Percentiles rank a stretch among this genome's conserved stretches.
Conservation (phyloP, 129 eudicot species). For the Pulicaria dysenterica region DNA sequence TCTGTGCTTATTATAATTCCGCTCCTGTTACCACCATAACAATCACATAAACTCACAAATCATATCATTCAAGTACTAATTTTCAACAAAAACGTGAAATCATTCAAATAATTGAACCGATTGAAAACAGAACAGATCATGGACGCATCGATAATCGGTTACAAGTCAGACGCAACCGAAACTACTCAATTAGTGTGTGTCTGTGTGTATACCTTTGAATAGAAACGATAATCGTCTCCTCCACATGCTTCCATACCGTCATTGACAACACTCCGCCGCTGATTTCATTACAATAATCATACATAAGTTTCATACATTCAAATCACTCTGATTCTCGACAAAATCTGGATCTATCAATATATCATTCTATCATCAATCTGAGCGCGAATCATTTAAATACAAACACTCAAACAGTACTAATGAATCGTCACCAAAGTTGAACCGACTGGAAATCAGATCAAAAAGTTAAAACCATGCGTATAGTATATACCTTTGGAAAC, state of each 20-base stretch:
- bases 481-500: conserved; percentile 16
- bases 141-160: background rate
- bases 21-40: conserved; percentile 22
- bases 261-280: conserved; percentile 11
- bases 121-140: background rate
- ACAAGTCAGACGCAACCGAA: background rate
- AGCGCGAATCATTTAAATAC: background rate
- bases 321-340: background rate
- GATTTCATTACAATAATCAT: background rate
- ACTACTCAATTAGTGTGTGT: too few species aligned
- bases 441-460: background rate
- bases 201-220: conserved; percentile 28
- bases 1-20: conserved; percentile 23
- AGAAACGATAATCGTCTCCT: conserved; percentile 27
- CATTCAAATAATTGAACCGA: background rate
- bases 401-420: background rate
- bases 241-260: conserved; percentile 21
- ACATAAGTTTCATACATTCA: background rate
- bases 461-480: background rate
- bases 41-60: background rate
- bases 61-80: background rate
- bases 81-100: background rate
- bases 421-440: background rate
- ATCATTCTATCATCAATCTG: background rate
- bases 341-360: too few species aligned